These are phyloP conservation scores for Wickerhamomyces subpelliculosus DNA, from an alignment of 805 yeast species.

Conservation along the genomic window DNA sequence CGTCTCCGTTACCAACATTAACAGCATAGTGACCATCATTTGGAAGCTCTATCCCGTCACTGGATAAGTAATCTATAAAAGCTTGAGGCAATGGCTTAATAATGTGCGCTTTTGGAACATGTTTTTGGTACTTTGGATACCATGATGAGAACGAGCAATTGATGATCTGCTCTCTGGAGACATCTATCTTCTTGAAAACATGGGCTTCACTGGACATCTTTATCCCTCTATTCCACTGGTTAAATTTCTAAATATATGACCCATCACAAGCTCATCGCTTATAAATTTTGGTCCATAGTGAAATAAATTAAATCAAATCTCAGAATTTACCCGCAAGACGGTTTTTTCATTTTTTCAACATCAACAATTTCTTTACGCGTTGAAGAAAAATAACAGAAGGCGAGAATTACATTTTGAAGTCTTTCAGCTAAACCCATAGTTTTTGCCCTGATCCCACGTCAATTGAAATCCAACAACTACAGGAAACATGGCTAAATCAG, in stretches of 20 bases:
- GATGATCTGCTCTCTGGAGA: conserved; percentile 35
- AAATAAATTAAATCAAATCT: too few species aligned
- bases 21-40: conserved; percentile 32
- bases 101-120: conserved; percentile 44
- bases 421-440: too few species aligned
- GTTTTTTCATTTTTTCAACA: background rate
- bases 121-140: conserved; percentile 43
- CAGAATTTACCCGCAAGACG: background rate
- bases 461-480: too few species aligned
- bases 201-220: conserved; percentile 7
- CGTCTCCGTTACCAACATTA: conserved; percentile 39
- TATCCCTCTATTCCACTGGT: too few species aligned
- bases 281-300: too few species aligned
- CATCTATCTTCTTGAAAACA: conserved; percentile 17
- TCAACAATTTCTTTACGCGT: background rate
- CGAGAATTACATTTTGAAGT: background rate
- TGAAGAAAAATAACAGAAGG: background rate
- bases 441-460: too few species aligned
- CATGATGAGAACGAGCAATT: conserved; percentile 54
- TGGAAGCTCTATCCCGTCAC: conserved; percentile 66
- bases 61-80: conserved; percentile 52
- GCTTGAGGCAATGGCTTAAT: conserved; percentile 50
- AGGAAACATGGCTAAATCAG: conserved; percentile 14
- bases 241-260: too few species aligned
- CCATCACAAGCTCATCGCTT: background rate